Evolutionary conservation across 345 rosid genomes (phyloP).

Genomic region (Eucalyptus decipiens): DNA sequence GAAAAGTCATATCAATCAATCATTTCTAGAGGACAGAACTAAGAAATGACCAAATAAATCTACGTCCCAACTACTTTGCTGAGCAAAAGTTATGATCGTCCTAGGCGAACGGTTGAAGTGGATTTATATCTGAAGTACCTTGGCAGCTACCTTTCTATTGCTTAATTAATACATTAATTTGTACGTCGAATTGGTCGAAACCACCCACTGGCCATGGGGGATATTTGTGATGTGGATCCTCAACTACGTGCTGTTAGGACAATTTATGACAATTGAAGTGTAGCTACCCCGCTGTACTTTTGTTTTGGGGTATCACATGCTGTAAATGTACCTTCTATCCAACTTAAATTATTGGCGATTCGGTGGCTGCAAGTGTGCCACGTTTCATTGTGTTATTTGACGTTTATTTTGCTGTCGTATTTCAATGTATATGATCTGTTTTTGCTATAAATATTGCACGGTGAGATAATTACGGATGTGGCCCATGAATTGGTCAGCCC

Average conservation of each 20-base stretch:
- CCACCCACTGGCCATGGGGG: accelerated
- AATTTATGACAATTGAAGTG: too few species aligned
- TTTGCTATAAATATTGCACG: background rate
- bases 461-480: background rate
- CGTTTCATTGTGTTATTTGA: background rate
- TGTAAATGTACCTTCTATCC: too few species aligned
- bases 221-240: too few species aligned
- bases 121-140: too few species aligned
- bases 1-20: background rate
- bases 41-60: background rate
- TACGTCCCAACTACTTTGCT: background rate
- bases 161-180: background rate
- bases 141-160: accelerated
- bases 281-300: too few species aligned
- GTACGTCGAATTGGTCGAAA: background rate
- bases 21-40: background rate
- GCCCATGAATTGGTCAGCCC: background rate
- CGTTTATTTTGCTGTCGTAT: too few species aligned
- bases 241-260: accelerated
- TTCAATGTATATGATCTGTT: accelerated
- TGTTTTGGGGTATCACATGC: too few species aligned
- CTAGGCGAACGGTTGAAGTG: background rate
- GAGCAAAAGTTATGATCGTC: accelerated
- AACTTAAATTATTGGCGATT: background rate
- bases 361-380: background rate